Base-by-base conservation (phyloP, 805 yeast species). In the Yarrowia porcina region DNA sequence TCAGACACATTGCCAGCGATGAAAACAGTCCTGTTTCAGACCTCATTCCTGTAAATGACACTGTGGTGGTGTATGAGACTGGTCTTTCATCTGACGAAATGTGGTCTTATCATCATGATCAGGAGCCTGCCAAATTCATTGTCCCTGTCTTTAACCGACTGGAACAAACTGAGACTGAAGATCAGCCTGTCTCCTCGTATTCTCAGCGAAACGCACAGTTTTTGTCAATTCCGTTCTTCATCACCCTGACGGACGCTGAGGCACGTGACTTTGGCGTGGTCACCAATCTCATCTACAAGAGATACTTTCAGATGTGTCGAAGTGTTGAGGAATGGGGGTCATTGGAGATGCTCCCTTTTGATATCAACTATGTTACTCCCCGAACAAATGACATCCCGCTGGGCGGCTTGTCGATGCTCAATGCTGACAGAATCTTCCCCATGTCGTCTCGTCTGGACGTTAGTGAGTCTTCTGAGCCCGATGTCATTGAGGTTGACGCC, bases 201-300 rank as follows among this genome's bases (percentile, higher is more conserved):
- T n/a, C 39, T 12, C 44, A 28, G n/a, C 44, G 63, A 4, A 41
- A 54, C 20, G 61, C 67, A 3, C 21, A 45, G 44, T 73, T 85
- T 0, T 88, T 90, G 74, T 96, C 91, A 1, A 72, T 86, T 0
- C 98, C 98, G 2, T 83, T 90, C 68, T 85, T 91, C 67, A 77
- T 91, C 28, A 79, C 84, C 0, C 69, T 90, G 12, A 60, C 79
- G 1, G 76, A 77, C 35, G 78, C 77, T 0, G 93, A 88, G 38
- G 72, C 79, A 5, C 68, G 69, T 2, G 84, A 89, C 23, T 84
- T 82, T 69, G 87, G 86, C 6, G 69, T 72, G 1, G 83, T 91
- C 8, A 75, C 87, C 66, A 70, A 71, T 21, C 88, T 87, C 68
- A 68, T 90, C 28, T 54, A 38, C 39, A 5, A 25, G 20, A 35